Evolutionary conservation across 2,329 filamentous ascomycete species (phyloP).

Genomic region (Botrytis medusae): DNA sequence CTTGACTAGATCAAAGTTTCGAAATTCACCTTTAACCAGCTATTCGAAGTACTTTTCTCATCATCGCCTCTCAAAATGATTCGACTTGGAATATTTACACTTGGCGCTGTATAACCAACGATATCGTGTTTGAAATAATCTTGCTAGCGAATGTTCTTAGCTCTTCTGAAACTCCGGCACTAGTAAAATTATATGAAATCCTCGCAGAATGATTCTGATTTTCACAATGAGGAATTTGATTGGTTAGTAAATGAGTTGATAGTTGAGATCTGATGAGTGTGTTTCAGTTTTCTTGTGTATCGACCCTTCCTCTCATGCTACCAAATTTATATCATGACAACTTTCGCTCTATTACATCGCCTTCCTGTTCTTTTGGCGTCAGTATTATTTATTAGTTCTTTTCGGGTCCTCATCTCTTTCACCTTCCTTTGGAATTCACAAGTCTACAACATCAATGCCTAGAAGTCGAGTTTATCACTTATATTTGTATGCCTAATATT

Average conservation of each 20-base stretch:
- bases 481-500: not conserved
- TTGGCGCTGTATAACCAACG: not conserved
- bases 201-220: not conserved
- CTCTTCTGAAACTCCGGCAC: not conserved
- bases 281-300: not conserved
- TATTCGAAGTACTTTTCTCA: not conserved
- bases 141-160: not conserved
- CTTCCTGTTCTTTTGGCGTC: not conserved
- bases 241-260: not conserved
- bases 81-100: not conserved
- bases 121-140: not conserved
- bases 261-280: not conserved
- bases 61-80: not conserved
- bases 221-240: not conserved
- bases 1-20: not conserved
- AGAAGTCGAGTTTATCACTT: not conserved
- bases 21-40: not conserved
- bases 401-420: too few relatives aligned
- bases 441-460: not conserved
- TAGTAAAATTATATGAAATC: not conserved
- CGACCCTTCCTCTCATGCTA: not conserved
- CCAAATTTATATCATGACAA: not conserved
- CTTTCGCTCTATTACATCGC: not conserved
- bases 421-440: not conserved
- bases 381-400: not conserved